phyloP scores from a whole-genome alignment of 768 basidiomycete genomes.

The Pholiota conissans region DNA sequence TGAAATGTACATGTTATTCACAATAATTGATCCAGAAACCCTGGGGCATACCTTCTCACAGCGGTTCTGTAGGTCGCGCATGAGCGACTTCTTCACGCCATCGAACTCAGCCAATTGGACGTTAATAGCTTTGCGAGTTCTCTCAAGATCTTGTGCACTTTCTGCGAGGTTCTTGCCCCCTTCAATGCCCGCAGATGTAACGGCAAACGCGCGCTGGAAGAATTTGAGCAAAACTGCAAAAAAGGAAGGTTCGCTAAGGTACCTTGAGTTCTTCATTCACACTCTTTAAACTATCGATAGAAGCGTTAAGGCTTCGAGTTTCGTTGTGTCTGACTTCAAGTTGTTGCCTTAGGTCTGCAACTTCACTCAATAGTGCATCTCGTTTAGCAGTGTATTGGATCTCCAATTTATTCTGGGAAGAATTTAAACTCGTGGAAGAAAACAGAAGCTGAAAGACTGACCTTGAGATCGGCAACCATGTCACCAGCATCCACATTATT shows the following conservation, averaged over 20 bases:
- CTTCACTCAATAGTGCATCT: conserved; percentile 85
- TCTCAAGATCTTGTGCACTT: conserved; percentile 95
- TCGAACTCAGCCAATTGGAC: conserved; percentile 99
- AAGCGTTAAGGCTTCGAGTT: conserved; percentile 77
- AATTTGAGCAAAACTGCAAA: conserved; percentile 1
- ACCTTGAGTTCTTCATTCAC: conserved; percentile 99
- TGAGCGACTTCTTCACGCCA: conserved; percentile 96
- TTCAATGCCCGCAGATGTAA: conserved; percentile 95
- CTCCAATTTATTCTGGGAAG: conserved; percentile 85
- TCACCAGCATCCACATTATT: conserved; percentile 82
- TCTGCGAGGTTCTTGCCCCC: conserved; percentile 97
- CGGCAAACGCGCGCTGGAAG: conserved; percentile 88
- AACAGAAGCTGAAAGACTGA: conserved; percentile 18
- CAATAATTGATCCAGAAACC: not conserved
- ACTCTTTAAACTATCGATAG: conserved; percentile 90
- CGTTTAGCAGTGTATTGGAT: conserved; percentile 91
- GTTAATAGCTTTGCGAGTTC: conserved; percentile 94
- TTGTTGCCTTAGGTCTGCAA: conserved; percentile 85
- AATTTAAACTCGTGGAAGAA: conserved; percentile 15
- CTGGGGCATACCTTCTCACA: conserved; percentile 84
- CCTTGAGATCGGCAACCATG: conserved; percentile 92
- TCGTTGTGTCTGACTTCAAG: conserved; percentile 84
- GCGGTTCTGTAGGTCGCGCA: conserved; percentile 98
- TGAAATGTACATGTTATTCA: conserved; percentile 28
- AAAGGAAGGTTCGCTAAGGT: conserved; percentile 13